phyloP scores from a whole-genome alignment of 1,284 basidiomycete genomes.

The Pterula multifida region DNA sequence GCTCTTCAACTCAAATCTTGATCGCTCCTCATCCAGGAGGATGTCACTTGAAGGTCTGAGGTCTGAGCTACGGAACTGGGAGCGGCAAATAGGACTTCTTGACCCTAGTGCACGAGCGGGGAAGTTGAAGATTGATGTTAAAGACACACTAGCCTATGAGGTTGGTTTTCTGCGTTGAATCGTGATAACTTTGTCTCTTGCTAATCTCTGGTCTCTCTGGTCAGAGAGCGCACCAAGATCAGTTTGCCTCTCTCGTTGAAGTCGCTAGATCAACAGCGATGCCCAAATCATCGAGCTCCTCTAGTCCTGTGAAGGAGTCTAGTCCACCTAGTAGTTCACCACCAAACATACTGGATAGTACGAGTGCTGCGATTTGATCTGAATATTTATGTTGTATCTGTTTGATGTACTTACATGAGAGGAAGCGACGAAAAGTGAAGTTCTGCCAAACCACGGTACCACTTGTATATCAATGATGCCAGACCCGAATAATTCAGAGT shows the following conservation, averaged over 20 bases:
- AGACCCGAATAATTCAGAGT: too few species aligned
- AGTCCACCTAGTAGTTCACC: not conserved
- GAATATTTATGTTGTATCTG: too few species aligned
- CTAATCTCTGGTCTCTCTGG: conserved; percentile 3
- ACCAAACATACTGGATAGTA: too few species aligned
- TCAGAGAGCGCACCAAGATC: conserved; percentile 31
- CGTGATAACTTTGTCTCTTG: not conserved
- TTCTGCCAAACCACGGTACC: too few species aligned
- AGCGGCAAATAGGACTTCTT: conserved; percentile 25
- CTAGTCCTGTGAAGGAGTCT: too few species aligned
- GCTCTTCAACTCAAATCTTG: conserved; percentile 60
- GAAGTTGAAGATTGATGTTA: conserved; percentile 23
- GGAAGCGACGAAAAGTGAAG: too few species aligned
- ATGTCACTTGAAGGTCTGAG: conserved; percentile 35
- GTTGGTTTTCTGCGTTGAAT: conserved; percentile 20
- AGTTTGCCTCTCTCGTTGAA: conserved; percentile 30
- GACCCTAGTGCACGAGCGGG: conserved; percentile 16
- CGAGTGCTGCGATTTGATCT: too few species aligned
- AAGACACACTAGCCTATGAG: conserved; percentile 33
- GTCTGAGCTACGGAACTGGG: conserved; percentile 45
- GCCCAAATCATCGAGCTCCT: too few species aligned
- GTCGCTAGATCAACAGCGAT: conserved; percentile 22
- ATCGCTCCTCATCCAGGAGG: conserved; percentile 34
- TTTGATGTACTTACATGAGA: too few species aligned
- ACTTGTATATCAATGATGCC: too few species aligned